Base-by-base conservation (phyloP, 75 land plant genomes). In the Selaginella tamariscina region DNA sequence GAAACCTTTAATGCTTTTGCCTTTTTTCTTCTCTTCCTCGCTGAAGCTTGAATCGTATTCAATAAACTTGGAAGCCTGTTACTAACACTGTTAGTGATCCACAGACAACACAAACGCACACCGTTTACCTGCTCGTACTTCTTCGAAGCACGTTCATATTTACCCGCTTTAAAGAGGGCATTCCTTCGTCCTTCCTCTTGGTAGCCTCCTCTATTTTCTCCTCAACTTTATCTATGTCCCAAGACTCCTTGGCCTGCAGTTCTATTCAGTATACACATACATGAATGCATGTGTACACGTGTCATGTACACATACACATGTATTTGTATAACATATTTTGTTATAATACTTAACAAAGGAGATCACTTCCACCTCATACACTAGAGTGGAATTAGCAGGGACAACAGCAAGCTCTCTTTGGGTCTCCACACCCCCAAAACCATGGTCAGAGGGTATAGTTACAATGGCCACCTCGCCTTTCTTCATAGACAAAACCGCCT, bases 1-100 rank as follows among this genome's bases (percentile, higher is more conserved):
- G 84, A 77, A 15, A 83, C 74, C 70, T 75, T 81, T 15, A 88
- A 72, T 21, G 72, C 69, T 62, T 88, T 88, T n/a, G 0, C 73
- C 85, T 28, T 72, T 69, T 62, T 83, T 85, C 68, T 81, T 78
- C 70, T 88, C 82, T 33, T 75, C 88, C 20, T 83, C 86, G 24
- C 68, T 72, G 64, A 85, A 88, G 30, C 55, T 22, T 0, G 56
- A 70, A 33, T 85, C 88, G 63, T 81, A 80, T 49, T 77, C 83
- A 2, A 88, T 68, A 69, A 69, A 83, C 5, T 83, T 83, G 20
- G 68, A 75, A 32, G 84, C 92, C 91, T 88, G 79, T 28, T 1
- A 64, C n/a, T n/a, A n/a, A 5, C 49, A 5, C 15, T 39, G 49
- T 39, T 15, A 39, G 49, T 5, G 15, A 5, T 5, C 49, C 5